Percentiles rank a stretch among this genome's conserved stretches.
Conservation (phyloP, 2,329 filamentous ascomycete species). For the Canariomyces notabilis region DNA sequence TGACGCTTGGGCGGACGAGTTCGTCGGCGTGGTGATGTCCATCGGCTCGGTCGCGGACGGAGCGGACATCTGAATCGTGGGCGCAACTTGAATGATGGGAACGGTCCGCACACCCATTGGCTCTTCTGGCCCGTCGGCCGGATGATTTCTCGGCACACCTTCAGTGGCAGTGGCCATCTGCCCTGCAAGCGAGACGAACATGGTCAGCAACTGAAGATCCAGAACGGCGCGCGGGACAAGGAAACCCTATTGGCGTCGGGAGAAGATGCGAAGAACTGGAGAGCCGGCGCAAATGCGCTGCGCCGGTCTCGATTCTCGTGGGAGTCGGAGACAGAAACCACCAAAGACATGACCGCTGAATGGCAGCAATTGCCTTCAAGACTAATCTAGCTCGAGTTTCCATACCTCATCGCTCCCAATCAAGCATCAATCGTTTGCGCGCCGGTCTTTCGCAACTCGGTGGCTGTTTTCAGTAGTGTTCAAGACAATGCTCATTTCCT, state of each 20-base stretch:
- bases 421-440: slow-evolving; percentile 12
- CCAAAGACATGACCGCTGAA: slow-evolving; percentile 9
- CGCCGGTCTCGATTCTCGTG: too few species aligned
- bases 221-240: slow-evolving; percentile 4
- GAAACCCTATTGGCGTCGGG: neutral
- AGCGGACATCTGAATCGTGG: slow-evolving; percentile 55
- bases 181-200: slow-evolving; percentile 28
- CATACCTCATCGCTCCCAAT: slow-evolving; percentile 23
- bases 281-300: too few species aligned
- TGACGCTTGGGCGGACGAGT: slow-evolving; percentile 39
- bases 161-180: slow-evolving; percentile 52
- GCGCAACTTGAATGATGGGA: slow-evolving; percentile 52
- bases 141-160: slow-evolving; percentile 41
- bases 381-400: slow-evolving; percentile 1
- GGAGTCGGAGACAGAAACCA: slow-evolving; percentile 9
- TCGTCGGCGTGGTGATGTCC: slow-evolving; percentile 54
- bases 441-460: slow-evolving; percentile 8
- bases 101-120: slow-evolving; percentile 50
- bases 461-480: slow-evolving; percentile 3
- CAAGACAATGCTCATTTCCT: slow-evolving; percentile 9
- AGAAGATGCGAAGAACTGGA: neutral
- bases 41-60: slow-evolving; percentile 55
- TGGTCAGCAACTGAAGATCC: slow-evolving; percentile 21
- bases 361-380: neutral
- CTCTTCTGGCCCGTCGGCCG: slow-evolving; percentile 39